Percentiles rank a stretch among this genome's conserved stretches.
Evolutionary conservation across 495 filamentous ascomycete genomes (phyloP).

Genomic region (Glonium stellatum): DNA sequence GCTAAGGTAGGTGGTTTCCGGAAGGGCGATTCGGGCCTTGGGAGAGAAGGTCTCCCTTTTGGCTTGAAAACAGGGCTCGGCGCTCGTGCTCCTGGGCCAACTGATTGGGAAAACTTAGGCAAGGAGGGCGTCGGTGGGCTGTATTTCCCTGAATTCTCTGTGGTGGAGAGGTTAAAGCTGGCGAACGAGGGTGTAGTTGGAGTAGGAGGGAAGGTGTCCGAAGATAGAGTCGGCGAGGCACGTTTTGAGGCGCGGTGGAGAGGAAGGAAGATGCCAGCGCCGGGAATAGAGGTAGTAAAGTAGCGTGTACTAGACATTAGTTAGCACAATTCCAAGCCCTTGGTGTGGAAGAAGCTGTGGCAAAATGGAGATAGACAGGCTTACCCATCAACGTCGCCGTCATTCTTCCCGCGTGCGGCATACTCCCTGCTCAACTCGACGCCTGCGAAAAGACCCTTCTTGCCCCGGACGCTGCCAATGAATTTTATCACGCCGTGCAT

Average conservation of each 20-base stretch:
- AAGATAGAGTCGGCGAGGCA: slow-evolving; percentile 51
- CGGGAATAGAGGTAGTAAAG: slow-evolving; percentile 69
- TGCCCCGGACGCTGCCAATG: slow-evolving; percentile 77
- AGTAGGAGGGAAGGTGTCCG: slow-evolving; percentile 54
- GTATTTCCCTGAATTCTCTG: slow-evolving; percentile 39
- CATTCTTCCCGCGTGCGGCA: slow-evolving; percentile 85
- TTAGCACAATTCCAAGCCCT: slow-evolving; percentile 1
- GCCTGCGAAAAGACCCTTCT: slow-evolving; percentile 88
- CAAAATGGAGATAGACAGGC: no score
- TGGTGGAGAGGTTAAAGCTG: slow-evolving; percentile 43
- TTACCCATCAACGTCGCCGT: slow-evolving; percentile 92
- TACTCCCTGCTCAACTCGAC: slow-evolving; percentile 82
- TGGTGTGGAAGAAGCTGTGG: no score
- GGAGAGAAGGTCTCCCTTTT: slow-evolving; percentile 69
- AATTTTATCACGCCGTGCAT: slow-evolving; percentile 91
- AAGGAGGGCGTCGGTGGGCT: slow-evolving; percentile 59
- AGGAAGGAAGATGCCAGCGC: slow-evolving; percentile 91
- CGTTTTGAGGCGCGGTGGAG: slow-evolving; percentile 74
- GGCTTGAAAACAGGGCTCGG: slow-evolving; percentile 61
- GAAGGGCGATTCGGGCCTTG: slow-evolving; percentile 77
- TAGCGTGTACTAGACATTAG: slow-evolving; percentile 56
- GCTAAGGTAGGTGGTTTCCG: slow-evolving; percentile 47
- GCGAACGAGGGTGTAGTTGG: slow-evolving; percentile 59
- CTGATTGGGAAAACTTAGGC: slow-evolving; percentile 72
- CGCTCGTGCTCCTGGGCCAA: slow-evolving; percentile 66